phyloP scores from a whole-genome alignment of 306 rosid genomes.

The Lathyrus oleraceus region DNA sequence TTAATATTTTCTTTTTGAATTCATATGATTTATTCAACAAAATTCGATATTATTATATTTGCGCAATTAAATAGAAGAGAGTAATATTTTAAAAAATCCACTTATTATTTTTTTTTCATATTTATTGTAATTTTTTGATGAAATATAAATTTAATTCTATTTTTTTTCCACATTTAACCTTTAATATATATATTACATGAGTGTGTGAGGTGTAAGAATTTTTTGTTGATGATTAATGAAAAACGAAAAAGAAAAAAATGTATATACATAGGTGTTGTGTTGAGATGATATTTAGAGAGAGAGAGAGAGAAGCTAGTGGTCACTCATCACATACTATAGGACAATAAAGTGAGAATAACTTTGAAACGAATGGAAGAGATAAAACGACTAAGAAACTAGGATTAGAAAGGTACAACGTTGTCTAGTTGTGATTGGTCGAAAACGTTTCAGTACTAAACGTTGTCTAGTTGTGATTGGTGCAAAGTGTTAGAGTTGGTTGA shows the following conservation, averaged over 20 bases:
- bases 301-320: background rate
- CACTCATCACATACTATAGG: background rate
- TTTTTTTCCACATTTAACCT: background rate
- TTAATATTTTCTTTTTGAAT: background rate
- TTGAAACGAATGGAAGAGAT: constrained; percentile 15
- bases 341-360: background rate
- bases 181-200: background rate
- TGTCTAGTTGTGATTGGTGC: background rate
- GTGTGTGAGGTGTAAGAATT: background rate
- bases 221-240: background rate
- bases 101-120: background rate
- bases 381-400: background rate
- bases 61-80: background rate
- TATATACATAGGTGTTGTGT: background rate
- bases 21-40: background rate
- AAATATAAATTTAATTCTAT: background rate
- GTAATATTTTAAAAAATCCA: background rate
- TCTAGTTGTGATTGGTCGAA: background rate
- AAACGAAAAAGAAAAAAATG: background rate
- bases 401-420: background rate
- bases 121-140: background rate
- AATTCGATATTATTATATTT: too few species aligned
- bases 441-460: background rate
- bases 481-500: constrained; percentile 11
- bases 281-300: background rate